Evolutionary conservation across 2,329 filamentous ascomycete species (phyloP).

Genomic region (Pleurostoma richardsiae): DNA sequence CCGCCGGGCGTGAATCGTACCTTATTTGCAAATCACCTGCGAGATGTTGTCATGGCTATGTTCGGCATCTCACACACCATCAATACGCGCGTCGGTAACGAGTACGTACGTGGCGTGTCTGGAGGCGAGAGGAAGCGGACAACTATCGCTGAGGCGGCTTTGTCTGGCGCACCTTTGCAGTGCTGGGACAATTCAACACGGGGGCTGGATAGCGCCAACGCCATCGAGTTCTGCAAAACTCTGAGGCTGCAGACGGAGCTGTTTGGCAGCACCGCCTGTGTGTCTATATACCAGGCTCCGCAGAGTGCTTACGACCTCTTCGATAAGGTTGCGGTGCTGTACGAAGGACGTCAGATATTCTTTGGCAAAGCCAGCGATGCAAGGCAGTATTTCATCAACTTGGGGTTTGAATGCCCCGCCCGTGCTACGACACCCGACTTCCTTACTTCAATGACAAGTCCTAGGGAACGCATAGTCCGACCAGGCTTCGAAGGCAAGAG

Average conservation of each 20-base stretch:
- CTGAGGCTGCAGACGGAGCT: slow-evolving; percentile 64
- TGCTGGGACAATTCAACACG: slow-evolving; percentile 70
- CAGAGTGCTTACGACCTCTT: slow-evolving; percentile 61
- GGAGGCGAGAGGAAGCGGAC: slow-evolving; percentile 69
- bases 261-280: slow-evolving; percentile 59
- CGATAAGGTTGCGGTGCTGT: slow-evolving; percentile 54
- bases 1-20: slow-evolving; percentile 51
- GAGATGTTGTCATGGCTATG: slow-evolving; percentile 71
- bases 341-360: slow-evolving; percentile 58
- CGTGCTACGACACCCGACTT: slow-evolving; percentile 69
- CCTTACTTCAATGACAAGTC: slow-evolving; percentile 63
- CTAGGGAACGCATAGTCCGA: slow-evolving; percentile 50
- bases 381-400: slow-evolving; percentile 58
- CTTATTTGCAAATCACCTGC: slow-evolving; percentile 56
- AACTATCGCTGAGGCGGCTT: slow-evolving; percentile 55
- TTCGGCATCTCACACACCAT: slow-evolving; percentile 70
- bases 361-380: slow-evolving; percentile 57
- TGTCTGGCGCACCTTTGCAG: slow-evolving; percentile 56
- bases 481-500: slow-evolving; percentile 50
- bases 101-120: slow-evolving; percentile 69
- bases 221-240: slow-evolving; percentile 69
- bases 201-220: slow-evolving; percentile 70
- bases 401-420: slow-evolving; percentile 63
- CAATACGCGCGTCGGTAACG: slow-evolving; percentile 70
- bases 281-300: slow-evolving; percentile 70